Percentiles rank a stretch among this genome's conserved stretches.
These are phyloP conservation scores for Digitaria exilis DNA, from an alignment of 202 grass and related monocot species.

Conservation along the genomic window DNA sequence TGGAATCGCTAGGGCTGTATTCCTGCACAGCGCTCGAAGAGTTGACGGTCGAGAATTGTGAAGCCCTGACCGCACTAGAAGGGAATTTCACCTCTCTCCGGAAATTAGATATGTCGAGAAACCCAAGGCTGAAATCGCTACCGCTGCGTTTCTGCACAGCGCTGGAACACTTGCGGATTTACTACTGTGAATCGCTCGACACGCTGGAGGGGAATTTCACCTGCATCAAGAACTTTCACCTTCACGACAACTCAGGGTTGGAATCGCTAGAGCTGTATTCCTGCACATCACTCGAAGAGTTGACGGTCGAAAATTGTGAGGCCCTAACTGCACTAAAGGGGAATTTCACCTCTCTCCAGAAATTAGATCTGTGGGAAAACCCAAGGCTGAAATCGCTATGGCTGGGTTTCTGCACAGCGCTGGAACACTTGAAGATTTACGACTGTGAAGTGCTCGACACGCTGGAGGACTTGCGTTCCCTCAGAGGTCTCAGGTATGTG, in stretches of 20 bases:
- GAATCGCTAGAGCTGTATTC: too few relatives aligned
- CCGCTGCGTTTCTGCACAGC: not conserved
- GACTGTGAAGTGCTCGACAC: not conserved
- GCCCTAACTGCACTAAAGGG: not conserved
- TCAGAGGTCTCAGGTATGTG: not conserved
- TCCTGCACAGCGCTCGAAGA: slow-evolving; percentile 7
- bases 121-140: not conserved
- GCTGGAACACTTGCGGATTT: not conserved
- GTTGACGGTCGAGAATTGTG: fast-evolving
- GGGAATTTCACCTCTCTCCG: not conserved
- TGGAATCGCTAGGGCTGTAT: too few relatives aligned
- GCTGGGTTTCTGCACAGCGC: not conserved
- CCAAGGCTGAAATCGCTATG: not conserved
- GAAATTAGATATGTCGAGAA: fast-evolving
- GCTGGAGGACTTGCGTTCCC: not conserved
- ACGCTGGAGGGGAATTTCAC: not conserved
- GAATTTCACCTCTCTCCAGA: not conserved
- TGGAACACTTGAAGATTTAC: not conserved
- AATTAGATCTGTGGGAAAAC: fast-evolving
- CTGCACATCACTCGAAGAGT: slow-evolving; percentile 13
- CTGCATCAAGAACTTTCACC: too few relatives aligned
- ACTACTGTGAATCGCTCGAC: not conserved
- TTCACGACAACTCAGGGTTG: too few relatives aligned
- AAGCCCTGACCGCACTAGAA: not conserved
- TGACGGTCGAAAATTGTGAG: fast-evolving